Conservation (phyloP, 768 basidiomycete species). For the Imleria badia region DNA sequence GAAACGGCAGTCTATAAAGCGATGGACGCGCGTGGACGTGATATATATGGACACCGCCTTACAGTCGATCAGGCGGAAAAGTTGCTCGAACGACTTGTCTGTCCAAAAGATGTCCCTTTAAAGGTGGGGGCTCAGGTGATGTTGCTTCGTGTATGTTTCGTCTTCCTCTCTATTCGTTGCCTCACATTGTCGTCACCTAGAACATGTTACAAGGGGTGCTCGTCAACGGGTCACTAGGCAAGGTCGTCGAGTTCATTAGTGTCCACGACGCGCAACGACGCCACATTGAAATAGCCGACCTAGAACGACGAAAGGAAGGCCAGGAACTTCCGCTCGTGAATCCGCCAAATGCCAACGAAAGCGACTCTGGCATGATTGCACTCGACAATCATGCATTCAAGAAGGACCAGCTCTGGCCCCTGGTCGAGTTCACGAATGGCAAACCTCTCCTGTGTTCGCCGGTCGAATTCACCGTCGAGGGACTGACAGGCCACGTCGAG, state of each 20-base stretch:
- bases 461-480: slow-evolving; percentile 35
- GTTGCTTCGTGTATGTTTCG: slow-evolving; percentile 39
- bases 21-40: slow-evolving; percentile 46
- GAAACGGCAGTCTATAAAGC: slow-evolving; percentile 35
- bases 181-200: slow-evolving; percentile 17
- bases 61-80: slow-evolving; percentile 24
- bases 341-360: not conserved
- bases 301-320: slow-evolving; percentile 21
- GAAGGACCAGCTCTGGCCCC: slow-evolving; percentile 30
- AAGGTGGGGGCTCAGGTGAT: slow-evolving; percentile 83
- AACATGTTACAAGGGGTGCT: slow-evolving; percentile 33
- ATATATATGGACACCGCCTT: slow-evolving; percentile 38
- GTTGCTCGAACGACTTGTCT: slow-evolving; percentile 50
- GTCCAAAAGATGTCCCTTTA: slow-evolving; percentile 45
- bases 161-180: not conserved
- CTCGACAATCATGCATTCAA: slow-evolving; percentile 12
- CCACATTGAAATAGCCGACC: slow-evolving; percentile 29
- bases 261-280: slow-evolving; percentile 29
- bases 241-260: slow-evolving; percentile 44
- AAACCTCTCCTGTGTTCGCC: slow-evolving; percentile 31
- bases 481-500: slow-evolving; percentile 34
- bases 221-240: slow-evolving; percentile 93
- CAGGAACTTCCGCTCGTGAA: not conserved
- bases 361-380: slow-evolving; percentile 15
- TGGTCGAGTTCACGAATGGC: slow-evolving; percentile 37